phyloP scores from a whole-genome alignment of 2,329 filamentous ascomycete genomes.

The Fusarium chlamydosporum region DNA sequence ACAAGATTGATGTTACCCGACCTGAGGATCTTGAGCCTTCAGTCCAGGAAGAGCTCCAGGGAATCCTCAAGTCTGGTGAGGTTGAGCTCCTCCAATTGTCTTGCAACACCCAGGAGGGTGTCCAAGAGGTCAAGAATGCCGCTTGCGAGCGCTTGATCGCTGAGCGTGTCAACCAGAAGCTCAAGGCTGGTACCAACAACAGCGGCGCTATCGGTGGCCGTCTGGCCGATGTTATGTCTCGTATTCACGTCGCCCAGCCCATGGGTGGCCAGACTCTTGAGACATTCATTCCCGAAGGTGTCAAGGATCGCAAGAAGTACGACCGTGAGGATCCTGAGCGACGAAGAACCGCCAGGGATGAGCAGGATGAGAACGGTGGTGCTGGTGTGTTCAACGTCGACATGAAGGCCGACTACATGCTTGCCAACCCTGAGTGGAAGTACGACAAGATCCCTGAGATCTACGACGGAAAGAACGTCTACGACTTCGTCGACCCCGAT shows the following conservation, averaged over 20 bases:
- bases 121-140: conserved; percentile 94
- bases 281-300: conserved; percentile 88
- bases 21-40: conserved; percentile 89
- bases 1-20: conserved; percentile 95
- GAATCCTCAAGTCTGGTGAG: conserved; percentile 86
- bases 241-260: conserved; percentile 97
- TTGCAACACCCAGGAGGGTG: conserved; percentile 93
- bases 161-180: conserved; percentile 93
- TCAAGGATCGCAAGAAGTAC: conserved; percentile 87
- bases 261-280: conserved; percentile 84
- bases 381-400: conserved; percentile 97
- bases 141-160: conserved; percentile 94
- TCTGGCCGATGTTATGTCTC: conserved; percentile 88
- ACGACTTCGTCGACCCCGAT: conserved; percentile 96
- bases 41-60: conserved; percentile 81
- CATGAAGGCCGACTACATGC: conserved; percentile 87
- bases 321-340: conserved; percentile 91
- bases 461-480: conserved; percentile 95
- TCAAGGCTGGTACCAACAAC: conserved; percentile 88
- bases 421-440: conserved; percentile 94
- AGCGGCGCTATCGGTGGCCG: conserved; percentile 83
- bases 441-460: conserved; percentile 96
- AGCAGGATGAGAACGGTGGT: conserved; percentile 93
- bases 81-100: conserved; percentile 94
- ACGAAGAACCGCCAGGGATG: conserved; percentile 82